Evolutionary conservation across 495 filamentous ascomycete species (phyloP), one percentile per base, ranked within the genome.

Genomic region (Penicillium tannophilum): DNA sequence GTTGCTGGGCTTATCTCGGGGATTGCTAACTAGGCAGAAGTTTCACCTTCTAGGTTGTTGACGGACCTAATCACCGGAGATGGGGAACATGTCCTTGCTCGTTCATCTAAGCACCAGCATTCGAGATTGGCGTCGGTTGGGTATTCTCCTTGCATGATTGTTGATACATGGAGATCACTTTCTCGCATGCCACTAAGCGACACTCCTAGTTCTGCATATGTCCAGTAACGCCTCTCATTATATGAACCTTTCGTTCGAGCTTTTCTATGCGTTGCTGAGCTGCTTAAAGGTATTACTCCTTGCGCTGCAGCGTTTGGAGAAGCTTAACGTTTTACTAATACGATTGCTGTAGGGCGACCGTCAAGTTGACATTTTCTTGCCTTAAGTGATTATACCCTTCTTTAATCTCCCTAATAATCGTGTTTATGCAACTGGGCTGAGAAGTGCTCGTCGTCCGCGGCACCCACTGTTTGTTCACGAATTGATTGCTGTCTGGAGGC

Each of bases 21-120:
- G 19, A 46, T 46, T 46, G 44, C 44, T 46, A 17, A 46, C 44
- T 46, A 24, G 17, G 44, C 19, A 7, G 44, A 46, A 26, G 16
- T 46, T 24, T 12, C 19, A 26, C 44, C 17, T 46, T 46, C 44
- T 16, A 46, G 44, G 9, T 24, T 17, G 19, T 46, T 46, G 44
- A 24, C 44, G 3, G 44, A 46, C 44, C 44, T 16, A 2, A 24
- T 17, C 44, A 17, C 44, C 44, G 8, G 24, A 20, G 44, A 23
- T 7, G 44, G 24, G 12, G 8, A 46, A 46, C 19, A 46, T 16
- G 44, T 46, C 44, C 19, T 46, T 20, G 11, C 44, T 46, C 19
- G 3, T 46, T 24, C 12, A 26, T 26, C 11, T 11, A 17, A 46
- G 16, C 14, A 46, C 44, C 44, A 20, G 44, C 44, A 26, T 46